Evolutionary conservation across 2,329 filamentous ascomycete genomes (phyloP).

Genomic region (Neodidymelliopsis sp.): DNA sequence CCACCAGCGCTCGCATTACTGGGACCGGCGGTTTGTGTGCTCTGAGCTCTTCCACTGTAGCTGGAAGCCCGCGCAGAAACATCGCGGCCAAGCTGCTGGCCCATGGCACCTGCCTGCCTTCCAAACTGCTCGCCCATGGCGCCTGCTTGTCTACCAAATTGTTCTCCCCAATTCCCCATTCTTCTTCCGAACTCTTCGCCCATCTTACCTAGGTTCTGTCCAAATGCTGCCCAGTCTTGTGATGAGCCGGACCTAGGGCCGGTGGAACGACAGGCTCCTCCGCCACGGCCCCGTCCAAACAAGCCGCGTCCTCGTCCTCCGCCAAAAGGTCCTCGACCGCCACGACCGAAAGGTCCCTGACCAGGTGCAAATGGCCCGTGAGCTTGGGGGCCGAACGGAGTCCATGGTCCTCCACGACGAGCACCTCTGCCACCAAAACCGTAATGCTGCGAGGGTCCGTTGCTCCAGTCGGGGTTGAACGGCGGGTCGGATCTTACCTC

Average conservation of each 20-base stretch:
- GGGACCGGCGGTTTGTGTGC: constrained; percentile 6
- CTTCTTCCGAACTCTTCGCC: constrained; percentile 45
- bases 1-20: constrained; percentile 9
- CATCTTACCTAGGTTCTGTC: constrained; percentile 33
- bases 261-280: too few species aligned
- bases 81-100: constrained; percentile 19
- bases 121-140: constrained; percentile 31
- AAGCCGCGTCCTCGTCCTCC: background rate
- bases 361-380: constrained; percentile 18
- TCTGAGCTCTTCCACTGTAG: constrained; percentile 2
- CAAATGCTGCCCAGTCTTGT: constrained; percentile 24
- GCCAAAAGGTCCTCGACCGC: constrained; percentile 14
- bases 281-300: background rate
- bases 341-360: constrained; percentile 18
- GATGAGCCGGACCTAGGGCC: constrained; percentile 11
- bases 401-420: constrained; percentile 17
- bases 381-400: constrained; percentile 24
- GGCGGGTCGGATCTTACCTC: background rate
- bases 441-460: too few species aligned
- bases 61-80: constrained; percentile 8
- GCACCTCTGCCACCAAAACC: constrained; percentile 1
- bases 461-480: too few species aligned
- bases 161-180: constrained; percentile 39
- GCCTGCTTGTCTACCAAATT: constrained; percentile 38
- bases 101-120: constrained; percentile 20